Evolutionary conservation across 208 protist species (phyloP).

Genomic region (Trichomonas tenax): DNA sequence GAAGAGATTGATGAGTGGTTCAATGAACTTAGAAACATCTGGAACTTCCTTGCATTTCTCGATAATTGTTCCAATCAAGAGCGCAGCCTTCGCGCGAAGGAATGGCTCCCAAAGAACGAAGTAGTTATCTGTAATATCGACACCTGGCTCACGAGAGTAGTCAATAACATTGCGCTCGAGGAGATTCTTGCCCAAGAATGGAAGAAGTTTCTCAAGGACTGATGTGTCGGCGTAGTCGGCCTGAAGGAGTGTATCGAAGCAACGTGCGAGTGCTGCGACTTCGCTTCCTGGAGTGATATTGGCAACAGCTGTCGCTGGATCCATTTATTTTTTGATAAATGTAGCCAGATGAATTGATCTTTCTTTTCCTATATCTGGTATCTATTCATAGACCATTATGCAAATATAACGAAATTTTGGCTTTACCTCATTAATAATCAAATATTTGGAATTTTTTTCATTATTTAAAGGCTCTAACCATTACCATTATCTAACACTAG

Average conservation of each 20-base stretch:
- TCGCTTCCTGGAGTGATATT: neutral
- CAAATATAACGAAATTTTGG: no score
- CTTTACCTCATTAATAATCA: no score
- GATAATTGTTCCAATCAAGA: neutral
- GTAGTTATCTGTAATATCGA: slow-evolving; percentile 1
- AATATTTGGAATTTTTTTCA: no score
- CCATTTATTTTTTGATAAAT: neutral
- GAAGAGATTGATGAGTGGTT: neutral
- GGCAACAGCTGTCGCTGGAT: neutral
- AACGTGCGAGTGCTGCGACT: neutral
- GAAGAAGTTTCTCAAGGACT: neutral
- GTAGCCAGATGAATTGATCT: no score
- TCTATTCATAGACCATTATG: no score
- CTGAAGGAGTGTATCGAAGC: neutral
- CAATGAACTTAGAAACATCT: neutral
- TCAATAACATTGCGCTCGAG: neutral
- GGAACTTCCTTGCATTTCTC: neutral
- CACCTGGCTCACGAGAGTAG: neutral
- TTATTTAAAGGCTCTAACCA: no score
- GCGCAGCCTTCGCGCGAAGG: neutral
- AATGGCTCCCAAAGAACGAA: slow-evolving; percentile 19
- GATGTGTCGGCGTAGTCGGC: neutral
- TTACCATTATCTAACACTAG: no score
- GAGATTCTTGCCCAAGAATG: neutral
- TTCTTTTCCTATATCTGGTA: no score